Evolutionary conservation across 805 yeast genomes (phyloP).

Genomic region (Lipomyces kockii): DNA sequence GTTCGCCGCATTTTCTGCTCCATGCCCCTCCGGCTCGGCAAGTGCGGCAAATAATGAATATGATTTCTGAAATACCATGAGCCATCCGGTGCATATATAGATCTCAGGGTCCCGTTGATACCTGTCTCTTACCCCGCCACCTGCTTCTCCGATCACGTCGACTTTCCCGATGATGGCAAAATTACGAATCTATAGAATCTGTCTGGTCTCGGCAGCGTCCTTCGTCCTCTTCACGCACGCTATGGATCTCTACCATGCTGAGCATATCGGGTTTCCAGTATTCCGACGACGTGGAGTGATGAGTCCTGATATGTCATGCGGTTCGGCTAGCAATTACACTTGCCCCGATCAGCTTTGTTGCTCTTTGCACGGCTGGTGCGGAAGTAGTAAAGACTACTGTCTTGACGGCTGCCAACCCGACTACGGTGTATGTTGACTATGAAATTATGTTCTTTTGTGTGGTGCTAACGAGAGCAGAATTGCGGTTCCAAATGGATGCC

Average conservation of each 20-base stretch:
- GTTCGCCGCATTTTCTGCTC: no score
- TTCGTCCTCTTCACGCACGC: background rate
- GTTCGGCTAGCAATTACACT: slow-evolving; percentile 15
- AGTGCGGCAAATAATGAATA: no score
- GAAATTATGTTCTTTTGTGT: background rate
- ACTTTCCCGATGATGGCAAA: background rate
- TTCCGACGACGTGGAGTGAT: background rate
- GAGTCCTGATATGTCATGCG: slow-evolving; percentile 25
- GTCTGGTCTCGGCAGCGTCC: background rate
- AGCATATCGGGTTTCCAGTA: background rate
- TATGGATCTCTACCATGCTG: background rate
- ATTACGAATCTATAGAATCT: background rate
- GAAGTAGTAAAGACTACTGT: slow-evolving; percentile 18
- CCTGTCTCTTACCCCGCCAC: no score
- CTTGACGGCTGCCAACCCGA: slow-evolving; percentile 25
- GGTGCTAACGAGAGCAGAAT: slow-evolving; percentile 1
- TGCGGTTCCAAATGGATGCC: slow-evolving; percentile 1
- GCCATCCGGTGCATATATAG: no score
- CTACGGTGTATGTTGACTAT: slow-evolving; percentile 9
- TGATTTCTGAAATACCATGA: no score
- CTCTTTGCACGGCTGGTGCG: slow-evolving; percentile 30
- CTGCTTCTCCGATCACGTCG: background rate
- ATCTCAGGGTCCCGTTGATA: background rate
- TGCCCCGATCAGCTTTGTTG: slow-evolving; percentile 25
- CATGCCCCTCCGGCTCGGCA: no score